Conservation (phyloP, 1,139 yeast species). For the Candida pseudoviswanathii region DNA sequence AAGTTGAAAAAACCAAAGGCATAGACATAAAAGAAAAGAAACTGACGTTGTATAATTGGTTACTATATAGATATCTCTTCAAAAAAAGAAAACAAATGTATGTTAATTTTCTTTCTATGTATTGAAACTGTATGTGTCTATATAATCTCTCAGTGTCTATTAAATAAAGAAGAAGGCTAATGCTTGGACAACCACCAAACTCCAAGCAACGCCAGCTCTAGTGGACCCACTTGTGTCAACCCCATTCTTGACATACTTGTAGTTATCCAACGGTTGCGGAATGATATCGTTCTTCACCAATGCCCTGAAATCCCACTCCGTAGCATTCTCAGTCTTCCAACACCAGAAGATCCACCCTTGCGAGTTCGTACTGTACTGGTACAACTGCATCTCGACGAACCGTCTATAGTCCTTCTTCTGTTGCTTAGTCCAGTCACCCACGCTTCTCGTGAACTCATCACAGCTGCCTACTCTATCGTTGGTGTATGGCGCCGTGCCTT, state of each 20-base stretch:
- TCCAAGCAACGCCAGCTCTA: neutral
- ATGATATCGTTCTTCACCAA: conserved; percentile 52
- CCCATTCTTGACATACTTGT: conserved; percentile 43
- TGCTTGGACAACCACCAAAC: conserved; percentile 2
- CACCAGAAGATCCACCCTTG: conserved; percentile 58
- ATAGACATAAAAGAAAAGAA: neutral
- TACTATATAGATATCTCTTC: neutral
- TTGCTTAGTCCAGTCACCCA: conserved; percentile 37
- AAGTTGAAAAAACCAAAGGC: conserved; percentile 17
- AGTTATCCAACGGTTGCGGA: conserved; percentile 60
- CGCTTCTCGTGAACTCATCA: conserved; percentile 25
- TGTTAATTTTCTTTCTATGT: neutral
- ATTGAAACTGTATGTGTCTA: neutral
- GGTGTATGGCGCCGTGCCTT: conserved; percentile 45
- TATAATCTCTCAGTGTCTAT: neutral
- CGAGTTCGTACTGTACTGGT: conserved; percentile 27
- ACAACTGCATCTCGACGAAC: conserved; percentile 43
- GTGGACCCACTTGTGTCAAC: conserved; percentile 26
- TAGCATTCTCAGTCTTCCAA: conserved; percentile 52
- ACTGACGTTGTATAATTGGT: neutral
- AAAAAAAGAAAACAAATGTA: neutral
- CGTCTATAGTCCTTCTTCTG: conserved; percentile 50
- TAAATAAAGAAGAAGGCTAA: conserved; percentile 5
- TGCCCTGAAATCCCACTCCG: conserved; percentile 64
- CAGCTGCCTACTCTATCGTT: conserved; percentile 38